Conservation (phyloP, 2,329 filamentous ascomycete species). For the Cladosporium sphaerospermum region DNA sequence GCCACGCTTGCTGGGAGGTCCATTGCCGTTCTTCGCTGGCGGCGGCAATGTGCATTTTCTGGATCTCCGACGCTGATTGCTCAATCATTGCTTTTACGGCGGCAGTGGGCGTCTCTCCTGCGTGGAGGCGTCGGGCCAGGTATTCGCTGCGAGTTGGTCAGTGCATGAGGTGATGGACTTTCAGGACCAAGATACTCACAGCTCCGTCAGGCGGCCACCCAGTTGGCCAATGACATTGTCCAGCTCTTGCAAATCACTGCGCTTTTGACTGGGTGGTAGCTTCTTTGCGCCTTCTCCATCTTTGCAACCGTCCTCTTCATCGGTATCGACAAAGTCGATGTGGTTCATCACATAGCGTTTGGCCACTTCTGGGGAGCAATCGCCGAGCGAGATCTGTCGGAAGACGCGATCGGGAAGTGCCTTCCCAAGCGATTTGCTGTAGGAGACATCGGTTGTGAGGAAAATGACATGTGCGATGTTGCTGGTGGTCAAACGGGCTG, state of each 20-base stretch:
- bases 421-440: slow-evolving; percentile 78
- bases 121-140: slow-evolving; percentile 80
- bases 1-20: slow-evolving; percentile 85
- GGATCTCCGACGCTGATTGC: slow-evolving; percentile 80
- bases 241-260: slow-evolving; percentile 60
- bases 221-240: slow-evolving; percentile 75
- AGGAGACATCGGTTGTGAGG: slow-evolving; percentile 82
- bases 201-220: slow-evolving; percentile 87
- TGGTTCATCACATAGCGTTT: slow-evolving; percentile 86
- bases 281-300: slow-evolving; percentile 34
- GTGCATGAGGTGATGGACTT: background rate
- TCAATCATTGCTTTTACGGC: slow-evolving; percentile 85
- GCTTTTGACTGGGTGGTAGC: slow-evolving; percentile 41
- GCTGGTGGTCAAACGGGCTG: slow-evolving; percentile 73
- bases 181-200: slow-evolving; percentile 33
- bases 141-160: slow-evolving; percentile 52
- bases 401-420: slow-evolving; percentile 88
- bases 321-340: slow-evolving; percentile 46
- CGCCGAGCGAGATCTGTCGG: slow-evolving; percentile 75
- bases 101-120: slow-evolving; percentile 72
- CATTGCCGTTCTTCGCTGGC: slow-evolving; percentile 58
- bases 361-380: slow-evolving; percentile 75
- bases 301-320: slow-evolving; percentile 28
- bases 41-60: slow-evolving; percentile 81
- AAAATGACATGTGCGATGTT: slow-evolving; percentile 94